Evolutionary conservation across 768 basidiomycete genomes (phyloP), one percentile per base, ranked within the genome.

Genomic region (Filobasidium wieringae): DNA sequence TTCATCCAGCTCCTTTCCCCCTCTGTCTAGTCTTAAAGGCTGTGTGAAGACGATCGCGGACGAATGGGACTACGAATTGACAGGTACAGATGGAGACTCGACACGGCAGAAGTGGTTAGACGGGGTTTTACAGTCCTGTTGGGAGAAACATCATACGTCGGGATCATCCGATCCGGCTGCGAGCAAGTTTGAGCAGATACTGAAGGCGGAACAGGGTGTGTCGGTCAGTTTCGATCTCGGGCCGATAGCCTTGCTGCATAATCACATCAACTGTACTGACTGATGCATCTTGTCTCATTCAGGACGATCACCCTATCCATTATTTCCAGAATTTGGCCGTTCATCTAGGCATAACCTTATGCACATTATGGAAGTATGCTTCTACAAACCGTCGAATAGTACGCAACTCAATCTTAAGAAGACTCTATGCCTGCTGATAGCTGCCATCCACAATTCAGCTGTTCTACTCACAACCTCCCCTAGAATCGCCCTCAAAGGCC

Each of bases 391-490:
- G 66, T 45, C 40, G 69, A 24, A 68, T 72, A 2, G 71, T 72
- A 43, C 24, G 70, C 67, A n/a, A n/a, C n/a, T n/a, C 24, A 11
- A 7, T 36, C 31, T 27, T 24, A 9, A 51, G 19, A 14, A n/a
- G 14, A 12, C 41, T 5, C 26, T 14, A 12, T 22, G 29, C 43
- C 19, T 43, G 4, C 17, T 40, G 26, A 29, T 54, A 12, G n/a
- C 30, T 12, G 11, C n/a, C 19, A 19, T 26, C 19, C 36, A 29
- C 39, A 14, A 17, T 22, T 8, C 50, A 72, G 71, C 60, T 72
- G 8, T 59, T 72, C 37, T 70, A 69, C 60, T 65, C 68, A 2
- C 60, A 63, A 7, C 69, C 72, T 14, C 72, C 72, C 0, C 59
- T 73, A 3, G 47, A 65, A 11, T 65, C 72, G 11, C 59, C 68